These are phyloP conservation scores for Talaromyces wortmannii DNA, from an alignment of 495 filamentous ascomycete genomes.

Conservation along the genomic window DNA sequence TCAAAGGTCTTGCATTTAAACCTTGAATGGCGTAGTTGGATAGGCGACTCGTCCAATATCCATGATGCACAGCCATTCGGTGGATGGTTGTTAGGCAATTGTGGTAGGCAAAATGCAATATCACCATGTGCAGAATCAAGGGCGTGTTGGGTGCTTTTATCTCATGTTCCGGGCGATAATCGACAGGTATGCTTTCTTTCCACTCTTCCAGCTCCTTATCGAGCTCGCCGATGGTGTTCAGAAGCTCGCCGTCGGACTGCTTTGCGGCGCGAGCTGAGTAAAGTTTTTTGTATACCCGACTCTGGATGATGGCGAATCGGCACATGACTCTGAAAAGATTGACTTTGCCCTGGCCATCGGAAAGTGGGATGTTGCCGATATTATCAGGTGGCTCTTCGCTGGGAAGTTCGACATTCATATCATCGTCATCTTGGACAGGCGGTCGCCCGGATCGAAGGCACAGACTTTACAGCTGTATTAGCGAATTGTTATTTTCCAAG, in stretches of 20 bases:
- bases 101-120: slow-evolving; percentile 95
- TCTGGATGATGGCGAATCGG: slow-evolving; percentile 84
- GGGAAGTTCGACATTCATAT: slow-evolving; percentile 95
- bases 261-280: slow-evolving; percentile 91
- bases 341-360: slow-evolving; percentile 85
- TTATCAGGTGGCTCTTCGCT: slow-evolving; percentile 86
- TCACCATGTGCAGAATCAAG: slow-evolving; percentile 83
- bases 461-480: slow-evolving; percentile 44
- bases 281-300: slow-evolving; percentile 86
- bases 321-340: slow-evolving; percentile 92
- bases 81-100: slow-evolving; percentile 97
- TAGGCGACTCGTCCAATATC: slow-evolving; percentile 93
- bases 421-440: slow-evolving; percentile 92
- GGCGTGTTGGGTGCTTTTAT: slow-evolving; percentile 87
- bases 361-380: slow-evolving; percentile 85
- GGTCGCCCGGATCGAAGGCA: slow-evolving; percentile 89
- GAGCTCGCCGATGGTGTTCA: slow-evolving; percentile 94
- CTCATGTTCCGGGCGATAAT: slow-evolving; percentile 91
- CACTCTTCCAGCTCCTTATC: slow-evolving; percentile 90
- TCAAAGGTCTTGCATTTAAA: slow-evolving; percentile 80
- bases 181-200: slow-evolving; percentile 91
- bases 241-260: slow-evolving; percentile 85
- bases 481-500: not conserved
- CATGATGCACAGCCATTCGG: slow-evolving; percentile 96
- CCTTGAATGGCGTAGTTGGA: slow-evolving; percentile 95